Evolutionary conservation across 78 protist species (phyloP), one percentile per base, ranked within the genome.

Genomic region (Dictyostelium citrinum): DNA sequence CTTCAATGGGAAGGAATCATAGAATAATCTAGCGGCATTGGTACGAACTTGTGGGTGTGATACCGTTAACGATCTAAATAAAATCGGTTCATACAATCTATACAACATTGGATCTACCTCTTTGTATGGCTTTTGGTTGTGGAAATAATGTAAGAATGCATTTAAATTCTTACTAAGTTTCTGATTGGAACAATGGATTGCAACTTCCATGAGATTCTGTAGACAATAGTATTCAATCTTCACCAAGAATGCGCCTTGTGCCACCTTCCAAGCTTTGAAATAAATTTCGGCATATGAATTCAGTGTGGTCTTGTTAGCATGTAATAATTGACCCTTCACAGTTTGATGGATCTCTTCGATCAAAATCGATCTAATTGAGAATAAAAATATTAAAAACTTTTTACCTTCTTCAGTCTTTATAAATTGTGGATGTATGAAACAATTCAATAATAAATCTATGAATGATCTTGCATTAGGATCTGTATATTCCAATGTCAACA

Each of bases 31-130:
- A 2, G 96, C 81, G 2, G 97, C 97, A 51, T 96, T 96, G 29
- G 82, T 29, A 5, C 97, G 82, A 16, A 96, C 97, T 22, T 3
- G n/a, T 16, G 96, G 37, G 39, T 96, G 95, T 17, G 96, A 86
- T 14, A 72, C 97, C 29, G 22, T 43, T 33, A 96, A 72, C 20
- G 97, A 58, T n/a, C 97, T 51, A 82, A 78, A 96, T 17, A 96
- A 35, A 9, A 95, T 95, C 5, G 97, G 97, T 29, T 76, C 90
- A 77, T 95, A 96, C 41, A 84, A 68, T 10, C 96, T 77, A 24
- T 79, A 64, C 43, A 96, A 82, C 97, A 95, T 95, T 27, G 45
- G 71, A 20, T 96, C 97, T 20, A 95, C 90, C 1, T 95, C 96
- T n/a, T 90, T 91, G n/a, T 31, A 41, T 22, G 64, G 60, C 55